phyloP scores from a whole-genome alignment of 2,329 filamentous ascomycete genomes.

The Sporothrix luriei region DNA sequence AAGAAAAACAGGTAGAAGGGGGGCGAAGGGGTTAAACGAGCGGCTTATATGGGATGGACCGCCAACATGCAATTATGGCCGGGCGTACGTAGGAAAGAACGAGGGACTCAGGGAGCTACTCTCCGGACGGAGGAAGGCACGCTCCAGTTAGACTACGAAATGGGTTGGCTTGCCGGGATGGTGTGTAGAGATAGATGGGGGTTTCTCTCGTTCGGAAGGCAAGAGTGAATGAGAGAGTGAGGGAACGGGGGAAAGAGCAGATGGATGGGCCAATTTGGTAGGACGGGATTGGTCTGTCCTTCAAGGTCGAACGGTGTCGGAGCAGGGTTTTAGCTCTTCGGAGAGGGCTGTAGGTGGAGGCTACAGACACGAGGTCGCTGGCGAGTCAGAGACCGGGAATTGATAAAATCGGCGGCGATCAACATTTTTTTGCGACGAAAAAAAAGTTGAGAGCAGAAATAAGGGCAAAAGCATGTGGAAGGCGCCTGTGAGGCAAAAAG shows the following conservation, averaged over 20 bases:
- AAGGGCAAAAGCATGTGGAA: conserved; percentile 31
- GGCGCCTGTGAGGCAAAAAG: conserved; percentile 32
- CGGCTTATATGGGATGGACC: conserved; percentile 34
- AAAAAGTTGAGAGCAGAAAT: conserved; percentile 14
- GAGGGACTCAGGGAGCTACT: background rate
- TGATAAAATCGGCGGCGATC: conserved; percentile 33
- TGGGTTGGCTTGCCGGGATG: conserved; percentile 17
- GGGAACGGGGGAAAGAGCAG: conserved; percentile 11
- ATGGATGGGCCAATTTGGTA: conserved; percentile 26
- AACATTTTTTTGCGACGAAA: background rate
- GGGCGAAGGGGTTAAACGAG: conserved; percentile 26
- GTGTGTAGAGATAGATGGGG: conserved; percentile 26
- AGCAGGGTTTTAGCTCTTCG: conserved; percentile 29
- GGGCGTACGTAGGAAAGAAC: conserved; percentile 3
- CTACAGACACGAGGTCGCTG: conserved; percentile 29
- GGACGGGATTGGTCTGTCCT: conserved; percentile 29
- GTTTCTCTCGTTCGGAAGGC: background rate
- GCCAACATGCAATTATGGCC: conserved; percentile 12
- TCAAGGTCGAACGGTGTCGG: conserved; percentile 36
- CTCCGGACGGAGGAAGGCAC: background rate
- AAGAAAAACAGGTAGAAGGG: conserved; percentile 36
- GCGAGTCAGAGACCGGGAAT: conserved; percentile 37
- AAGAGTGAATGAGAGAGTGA: conserved; percentile 11
- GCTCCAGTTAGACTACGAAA: background rate
- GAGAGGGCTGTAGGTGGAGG: conserved; percentile 22